Percentiles rank a stretch among this genome's conserved stretches.
Conservation (phyloP, 2,329 filamentous ascomycete genomes). For the Aspergillus fijiensis region DNA sequence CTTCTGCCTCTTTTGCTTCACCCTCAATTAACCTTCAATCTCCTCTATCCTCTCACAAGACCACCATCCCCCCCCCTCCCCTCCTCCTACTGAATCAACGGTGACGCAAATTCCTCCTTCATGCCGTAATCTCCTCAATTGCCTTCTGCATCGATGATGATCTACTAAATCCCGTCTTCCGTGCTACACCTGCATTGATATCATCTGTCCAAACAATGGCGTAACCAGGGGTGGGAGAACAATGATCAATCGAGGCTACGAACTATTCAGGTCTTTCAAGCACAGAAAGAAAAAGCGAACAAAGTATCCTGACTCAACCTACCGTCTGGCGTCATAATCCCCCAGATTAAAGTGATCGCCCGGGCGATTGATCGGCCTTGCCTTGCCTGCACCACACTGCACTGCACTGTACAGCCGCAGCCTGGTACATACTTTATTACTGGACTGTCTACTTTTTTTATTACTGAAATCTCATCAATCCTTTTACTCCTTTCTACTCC, state of each 20-base stretch:
- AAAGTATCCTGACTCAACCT: slow-evolving; percentile 1
- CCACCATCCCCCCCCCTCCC: background rate
- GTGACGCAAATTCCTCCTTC: background rate
- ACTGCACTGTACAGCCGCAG: background rate
- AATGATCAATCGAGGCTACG: slow-evolving; percentile 18
- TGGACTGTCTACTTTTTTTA: background rate
- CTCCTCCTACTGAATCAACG: too few species aligned
- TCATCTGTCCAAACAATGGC: slow-evolving; percentile 22
- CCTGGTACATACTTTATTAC: background rate
- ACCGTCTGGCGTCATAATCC: background rate
- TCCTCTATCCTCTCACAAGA: slow-evolving; percentile 8
- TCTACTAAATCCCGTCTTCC: slow-evolving; percentile 6
- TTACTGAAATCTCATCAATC: background rate
- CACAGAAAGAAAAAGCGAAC: slow-evolving; percentile 20
- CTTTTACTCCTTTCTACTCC: background rate
- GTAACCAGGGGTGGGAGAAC: slow-evolving; percentile 18
- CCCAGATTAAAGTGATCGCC: background rate
- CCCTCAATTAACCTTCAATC: background rate
- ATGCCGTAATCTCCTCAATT: slow-evolving; percentile 5
- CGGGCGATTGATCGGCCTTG: slow-evolving; percentile 1
- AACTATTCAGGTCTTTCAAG: slow-evolving; percentile 16
- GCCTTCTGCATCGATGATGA: background rate
- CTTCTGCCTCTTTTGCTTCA: background rate
- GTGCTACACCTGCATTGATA: slow-evolving; percentile 15
- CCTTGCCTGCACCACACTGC: background rate